Percentiles rank a stretch among this genome's conserved stretches.
phyloP scores from a whole-genome alignment of 202 grass and related monocot species.

The Zizania palustris region DNA sequence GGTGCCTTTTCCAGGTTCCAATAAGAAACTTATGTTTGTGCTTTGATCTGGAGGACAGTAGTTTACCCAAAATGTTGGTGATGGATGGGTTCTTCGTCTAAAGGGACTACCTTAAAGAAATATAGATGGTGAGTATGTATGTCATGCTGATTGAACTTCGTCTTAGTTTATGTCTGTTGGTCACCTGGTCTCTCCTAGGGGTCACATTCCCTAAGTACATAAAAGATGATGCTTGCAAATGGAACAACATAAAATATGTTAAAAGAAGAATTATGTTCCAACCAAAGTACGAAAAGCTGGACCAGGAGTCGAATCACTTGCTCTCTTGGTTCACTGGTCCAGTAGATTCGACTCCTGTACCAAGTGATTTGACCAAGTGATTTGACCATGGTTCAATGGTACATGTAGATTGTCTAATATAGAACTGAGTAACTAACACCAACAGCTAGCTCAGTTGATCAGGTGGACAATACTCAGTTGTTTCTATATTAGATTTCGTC shows the following conservation, averaged over 20 bases:
- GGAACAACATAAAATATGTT: neutral
- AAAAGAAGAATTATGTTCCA: neutral
- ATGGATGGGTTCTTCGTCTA: neutral
- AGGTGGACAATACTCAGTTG: no score
- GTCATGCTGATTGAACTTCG: neutral
- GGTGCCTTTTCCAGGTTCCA: neutral
- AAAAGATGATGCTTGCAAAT: neutral
- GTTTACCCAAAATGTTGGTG: conserved; percentile 17
- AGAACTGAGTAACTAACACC: no score
- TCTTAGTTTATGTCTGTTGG: conserved; percentile 1
- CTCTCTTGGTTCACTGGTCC: no score
- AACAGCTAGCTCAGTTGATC: no score
- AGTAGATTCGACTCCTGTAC: no score
- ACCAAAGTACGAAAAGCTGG: no score
- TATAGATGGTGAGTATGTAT: neutral
- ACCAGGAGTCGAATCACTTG: no score
- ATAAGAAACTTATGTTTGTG: conserved; percentile 1
- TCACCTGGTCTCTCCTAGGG: neutral
- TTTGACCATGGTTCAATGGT: no score
- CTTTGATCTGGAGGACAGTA: neutral
- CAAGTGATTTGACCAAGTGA: no score
- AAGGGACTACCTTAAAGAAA: neutral
- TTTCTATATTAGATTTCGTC: no score
- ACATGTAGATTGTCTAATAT: no score
- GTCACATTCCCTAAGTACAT: neutral